Evolutionary conservation across 1,284 basidiomycete species (phyloP).

Genomic region (Somion occarium): DNA sequence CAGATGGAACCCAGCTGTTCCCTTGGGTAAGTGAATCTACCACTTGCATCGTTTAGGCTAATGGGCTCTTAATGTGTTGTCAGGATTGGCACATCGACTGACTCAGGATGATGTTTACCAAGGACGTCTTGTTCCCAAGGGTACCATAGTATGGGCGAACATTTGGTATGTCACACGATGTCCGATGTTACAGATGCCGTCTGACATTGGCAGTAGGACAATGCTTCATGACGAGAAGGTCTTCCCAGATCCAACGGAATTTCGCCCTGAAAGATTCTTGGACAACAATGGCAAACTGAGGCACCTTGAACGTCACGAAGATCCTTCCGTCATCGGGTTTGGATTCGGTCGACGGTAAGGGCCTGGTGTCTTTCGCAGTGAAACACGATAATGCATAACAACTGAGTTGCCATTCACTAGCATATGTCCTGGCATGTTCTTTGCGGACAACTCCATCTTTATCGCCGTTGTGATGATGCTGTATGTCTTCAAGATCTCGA

Average conservation of each 20-base stretch:
- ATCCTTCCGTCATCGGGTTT: conserved; percentile 13
- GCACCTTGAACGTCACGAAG: conserved; percentile 5
- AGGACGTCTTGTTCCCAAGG: conserved; percentile 21
- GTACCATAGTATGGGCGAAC: conserved; percentile 31
- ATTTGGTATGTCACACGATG: conserved; percentile 23
- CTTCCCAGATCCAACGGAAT: conserved; percentile 1
- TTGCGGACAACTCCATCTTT: conserved; percentile 31
- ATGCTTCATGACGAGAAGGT: conserved; percentile 2
- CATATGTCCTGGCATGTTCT: conserved; percentile 30
- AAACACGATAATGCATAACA: background rate
- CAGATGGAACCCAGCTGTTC: conserved; percentile 29
- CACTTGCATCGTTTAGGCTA: background rate
- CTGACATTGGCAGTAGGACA: background rate
- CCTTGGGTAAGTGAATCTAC: conserved; percentile 14
- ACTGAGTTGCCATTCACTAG: conserved; percentile 8
- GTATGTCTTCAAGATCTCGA: conserved; percentile 25
- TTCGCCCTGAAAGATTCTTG: conserved; percentile 3
- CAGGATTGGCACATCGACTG: conserved; percentile 25
- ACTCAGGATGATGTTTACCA: conserved; percentile 26
- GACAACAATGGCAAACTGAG: conserved; percentile 7
- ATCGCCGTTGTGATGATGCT: conserved; percentile 27
- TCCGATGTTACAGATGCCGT: background rate
- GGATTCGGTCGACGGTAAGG: conserved; percentile 17
- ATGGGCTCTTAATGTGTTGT: background rate
- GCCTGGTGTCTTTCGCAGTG: background rate